Evolutionary conservation across 352 stramenopile genomes (phyloP), one percentile per base, ranked within the genome.

Genomic region (Blastocystis sp.): DNA sequence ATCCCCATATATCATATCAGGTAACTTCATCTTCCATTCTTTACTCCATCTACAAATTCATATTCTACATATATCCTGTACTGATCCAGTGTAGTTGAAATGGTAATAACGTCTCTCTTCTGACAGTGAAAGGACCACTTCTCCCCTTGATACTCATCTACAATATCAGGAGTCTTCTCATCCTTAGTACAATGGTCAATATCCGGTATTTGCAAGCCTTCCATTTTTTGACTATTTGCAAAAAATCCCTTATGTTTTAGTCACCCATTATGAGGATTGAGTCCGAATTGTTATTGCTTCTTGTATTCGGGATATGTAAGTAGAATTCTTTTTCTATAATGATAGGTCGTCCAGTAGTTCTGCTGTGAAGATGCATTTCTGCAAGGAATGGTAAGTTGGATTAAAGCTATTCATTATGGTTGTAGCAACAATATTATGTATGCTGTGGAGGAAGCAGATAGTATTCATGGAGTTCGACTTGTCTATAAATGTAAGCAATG

Each of bases 281-380:
- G 15, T 75, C 48, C 48, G 5, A 53, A 27, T 64, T 27, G 4
- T 13, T 64, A 40, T 30, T 15, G 19, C 42, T 22, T 17, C 48
- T 35, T 40, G 22, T 9, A 24, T 24, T 40, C 9, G 48, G 30
- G 6, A 75, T 75, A 44, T 75, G 48, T 44, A 53, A 24, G 22
- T 44, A 58, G n/a, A 60, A 30, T 56, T 1, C 35, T 58, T 79
- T 27, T 1, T 57, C 15, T 75, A 9, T 53, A n/a, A 24, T 44
- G 6, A 40, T 66, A 84, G 73, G 73, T 66, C 73, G 7, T 58
- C 51, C 53, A 33, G 33, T 22, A 56, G 48, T 24, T 24, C 73
- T 13, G 37, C 51, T 54, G 73, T 84, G 22, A 84, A 84, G 53
- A 84, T 84, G 73, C 73, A 84, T 57, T 84, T 84, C 30, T 84